Evolutionary conservation across 441 rosid species (phyloP).

Genomic region (Cnidoscolus chayamansa): DNA sequence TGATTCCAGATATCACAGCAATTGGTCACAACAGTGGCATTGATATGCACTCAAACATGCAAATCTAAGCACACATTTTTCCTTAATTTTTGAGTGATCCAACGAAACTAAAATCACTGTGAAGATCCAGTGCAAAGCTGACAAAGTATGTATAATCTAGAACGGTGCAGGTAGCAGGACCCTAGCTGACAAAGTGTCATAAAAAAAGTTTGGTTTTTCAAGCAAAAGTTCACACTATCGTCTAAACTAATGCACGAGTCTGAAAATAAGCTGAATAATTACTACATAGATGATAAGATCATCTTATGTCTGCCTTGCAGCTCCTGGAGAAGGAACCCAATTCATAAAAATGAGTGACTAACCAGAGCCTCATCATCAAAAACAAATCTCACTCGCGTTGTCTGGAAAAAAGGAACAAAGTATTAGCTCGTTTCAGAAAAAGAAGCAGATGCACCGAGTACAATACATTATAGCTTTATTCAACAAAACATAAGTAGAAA

Average conservation of each 20-base stretch:
- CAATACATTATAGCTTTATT: background rate
- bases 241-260: background rate
- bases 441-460: slow-evolving; percentile 2
- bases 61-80: background rate
- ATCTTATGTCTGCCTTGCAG: background rate
- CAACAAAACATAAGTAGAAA: background rate
- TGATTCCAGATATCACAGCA: background rate
- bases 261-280: background rate
- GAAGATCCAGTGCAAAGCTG: background rate
- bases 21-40: background rate
- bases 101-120: too few relatives aligned
- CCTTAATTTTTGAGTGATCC: background rate
- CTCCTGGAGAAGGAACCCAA: background rate
- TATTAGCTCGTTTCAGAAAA: slow-evolving; percentile 16
- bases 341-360: slow-evolving; percentile 26
- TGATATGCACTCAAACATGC: background rate
- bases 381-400: slow-evolving; percentile 72
- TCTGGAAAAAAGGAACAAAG: slow-evolving; percentile 41
- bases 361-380: slow-evolving; percentile 69
- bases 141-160: background rate
- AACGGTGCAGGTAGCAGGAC: background rate
- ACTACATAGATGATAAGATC: background rate
- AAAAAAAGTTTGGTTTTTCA: background rate
- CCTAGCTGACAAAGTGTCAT: background rate
- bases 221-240: background rate